These are phyloP conservation scores for Plicaturopsis crispa DNA, from an alignment of 768 basidiomycete genomes.

Conservation along the genomic window DNA sequence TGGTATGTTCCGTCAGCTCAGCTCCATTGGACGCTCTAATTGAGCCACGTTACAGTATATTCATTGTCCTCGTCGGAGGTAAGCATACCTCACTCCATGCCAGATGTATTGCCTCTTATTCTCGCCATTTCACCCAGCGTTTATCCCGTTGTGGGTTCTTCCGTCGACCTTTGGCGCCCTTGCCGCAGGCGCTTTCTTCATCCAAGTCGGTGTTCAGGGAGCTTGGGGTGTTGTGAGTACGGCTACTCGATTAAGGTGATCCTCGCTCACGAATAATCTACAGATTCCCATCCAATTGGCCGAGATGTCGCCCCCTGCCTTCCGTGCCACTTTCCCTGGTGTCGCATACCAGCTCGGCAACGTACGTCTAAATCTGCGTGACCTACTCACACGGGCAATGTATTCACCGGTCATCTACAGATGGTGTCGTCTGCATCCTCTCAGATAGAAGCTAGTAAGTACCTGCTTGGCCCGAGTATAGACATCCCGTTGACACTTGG, in stretches of 20 bases:
- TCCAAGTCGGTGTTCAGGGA: conserved; percentile 86
- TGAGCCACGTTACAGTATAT: conserved; percentile 28
- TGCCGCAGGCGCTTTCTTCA: conserved; percentile 77
- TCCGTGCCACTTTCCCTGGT: conserved; percentile 84
- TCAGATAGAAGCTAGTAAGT: conserved; percentile 70
- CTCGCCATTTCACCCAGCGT: conserved; percentile 18
- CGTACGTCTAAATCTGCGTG: conserved; percentile 14
- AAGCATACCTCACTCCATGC: neutral
- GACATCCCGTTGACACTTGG: conserved; percentile 24
- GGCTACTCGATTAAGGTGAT: neutral
- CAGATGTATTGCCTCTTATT: neutral
- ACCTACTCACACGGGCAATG: no score
- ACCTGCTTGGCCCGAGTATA: conserved; percentile 12
- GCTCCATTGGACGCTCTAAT: neutral
- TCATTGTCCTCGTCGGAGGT: conserved; percentile 47
- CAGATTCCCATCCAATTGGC: conserved; percentile 69
- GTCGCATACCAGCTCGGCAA: conserved; percentile 82
- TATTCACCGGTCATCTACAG: neutral
- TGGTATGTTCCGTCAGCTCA: conserved; percentile 14
- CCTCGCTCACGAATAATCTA: neutral
- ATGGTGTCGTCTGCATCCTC: conserved; percentile 68
- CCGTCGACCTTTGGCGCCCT: conserved; percentile 63
- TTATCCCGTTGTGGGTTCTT: conserved; percentile 81
- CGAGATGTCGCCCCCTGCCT: conserved; percentile 83
- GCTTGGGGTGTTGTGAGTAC: conserved; percentile 77